Conservation (phyloP, 1,139 yeast species). For the Blastobotrys ciferrii region DNA sequence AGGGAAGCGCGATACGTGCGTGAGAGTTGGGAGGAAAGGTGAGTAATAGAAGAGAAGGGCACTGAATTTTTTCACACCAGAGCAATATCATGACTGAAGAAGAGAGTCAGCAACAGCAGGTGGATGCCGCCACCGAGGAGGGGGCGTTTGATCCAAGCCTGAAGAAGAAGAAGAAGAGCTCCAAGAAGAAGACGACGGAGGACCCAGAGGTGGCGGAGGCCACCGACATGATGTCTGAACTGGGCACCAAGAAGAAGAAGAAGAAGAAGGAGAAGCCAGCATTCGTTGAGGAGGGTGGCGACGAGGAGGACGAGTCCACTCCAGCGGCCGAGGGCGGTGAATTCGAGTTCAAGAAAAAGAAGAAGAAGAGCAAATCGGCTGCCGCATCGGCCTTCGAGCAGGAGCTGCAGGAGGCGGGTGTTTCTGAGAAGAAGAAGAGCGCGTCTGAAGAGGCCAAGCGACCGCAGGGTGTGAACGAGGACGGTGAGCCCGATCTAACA, state of each 20-base stretch:
- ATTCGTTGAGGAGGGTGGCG: constrained; percentile 47
- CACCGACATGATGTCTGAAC: constrained; percentile 46
- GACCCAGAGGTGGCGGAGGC: constrained; percentile 38
- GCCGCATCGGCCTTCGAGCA: constrained; percentile 79
- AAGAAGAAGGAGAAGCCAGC: constrained; percentile 38
- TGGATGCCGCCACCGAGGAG: constrained; percentile 12
- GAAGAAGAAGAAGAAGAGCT: constrained; percentile 80
- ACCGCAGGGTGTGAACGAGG: constrained; percentile 30
- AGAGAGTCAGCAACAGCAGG: constrained; percentile 7
- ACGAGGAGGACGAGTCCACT: constrained; percentile 39
- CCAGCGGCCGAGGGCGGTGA: constrained; percentile 61
- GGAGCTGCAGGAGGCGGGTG: constrained; percentile 87
- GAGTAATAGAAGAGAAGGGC: constrained; percentile 1
- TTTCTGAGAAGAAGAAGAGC: constrained; percentile 41
- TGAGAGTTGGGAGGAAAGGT: background rate
- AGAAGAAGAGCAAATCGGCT: constrained; percentile 67
- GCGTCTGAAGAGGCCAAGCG: constrained; percentile 12
- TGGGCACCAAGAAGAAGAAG: constrained; percentile 53
- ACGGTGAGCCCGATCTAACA: constrained; percentile 58
- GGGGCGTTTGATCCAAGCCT: constrained; percentile 15
- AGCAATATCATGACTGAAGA: constrained; percentile 9
- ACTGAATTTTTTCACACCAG: background rate
- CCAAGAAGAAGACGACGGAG: constrained; percentile 42
- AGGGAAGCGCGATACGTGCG: background rate
- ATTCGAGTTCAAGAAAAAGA: constrained; percentile 74